Conservation (phyloP, 495 filamentous ascomycete species). For the Hyphodiscus hymeniophilus region DNA sequence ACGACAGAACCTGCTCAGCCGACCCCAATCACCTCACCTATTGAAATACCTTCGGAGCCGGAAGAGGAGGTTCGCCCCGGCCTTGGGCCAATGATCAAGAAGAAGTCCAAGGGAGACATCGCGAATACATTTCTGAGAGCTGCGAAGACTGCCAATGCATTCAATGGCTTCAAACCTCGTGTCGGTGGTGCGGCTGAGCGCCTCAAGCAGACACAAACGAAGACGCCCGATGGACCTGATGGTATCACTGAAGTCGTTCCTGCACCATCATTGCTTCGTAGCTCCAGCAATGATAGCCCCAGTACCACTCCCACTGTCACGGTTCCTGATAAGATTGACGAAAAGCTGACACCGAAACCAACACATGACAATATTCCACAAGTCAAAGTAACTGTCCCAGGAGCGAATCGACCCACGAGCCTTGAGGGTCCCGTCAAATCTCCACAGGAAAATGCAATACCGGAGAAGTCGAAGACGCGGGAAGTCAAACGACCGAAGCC, state of each 20-base stretch:
- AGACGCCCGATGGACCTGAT: slow-evolving; percentile 62
- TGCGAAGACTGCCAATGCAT: slow-evolving; percentile 60
- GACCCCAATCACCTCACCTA: slow-evolving; percentile 3
- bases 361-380: slow-evolving; percentile 35
- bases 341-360: slow-evolving; percentile 26
- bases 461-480: slow-evolving; percentile 16
- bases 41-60: slow-evolving; percentile 23
- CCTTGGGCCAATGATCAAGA: slow-evolving; percentile 86
- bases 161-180: slow-evolving; percentile 68
- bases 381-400: slow-evolving; percentile 39
- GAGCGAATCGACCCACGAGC: slow-evolving; percentile 26
- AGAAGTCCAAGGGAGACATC: slow-evolving; percentile 63
- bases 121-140: slow-evolving; percentile 77
- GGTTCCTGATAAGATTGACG: slow-evolving; percentile 10
- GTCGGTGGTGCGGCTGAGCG: slow-evolving; percentile 74
- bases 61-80: slow-evolving; percentile 59
- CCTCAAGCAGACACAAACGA: slow-evolving; percentile 37
- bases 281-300: slow-evolving; percentile 11
- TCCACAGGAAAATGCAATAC: slow-evolving; percentile 29
- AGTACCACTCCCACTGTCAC: slow-evolving; percentile 24
- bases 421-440: slow-evolving; percentile 26
- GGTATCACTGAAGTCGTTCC: slow-evolving; percentile 83
- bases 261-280: slow-evolving; percentile 40
- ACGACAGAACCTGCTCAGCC: background rate
- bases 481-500: slow-evolving; percentile 45